These are phyloP conservation scores for Glebionis coronaria DNA, from an alignment of 129 eudicot genomes.

Conservation along the genomic window DNA sequence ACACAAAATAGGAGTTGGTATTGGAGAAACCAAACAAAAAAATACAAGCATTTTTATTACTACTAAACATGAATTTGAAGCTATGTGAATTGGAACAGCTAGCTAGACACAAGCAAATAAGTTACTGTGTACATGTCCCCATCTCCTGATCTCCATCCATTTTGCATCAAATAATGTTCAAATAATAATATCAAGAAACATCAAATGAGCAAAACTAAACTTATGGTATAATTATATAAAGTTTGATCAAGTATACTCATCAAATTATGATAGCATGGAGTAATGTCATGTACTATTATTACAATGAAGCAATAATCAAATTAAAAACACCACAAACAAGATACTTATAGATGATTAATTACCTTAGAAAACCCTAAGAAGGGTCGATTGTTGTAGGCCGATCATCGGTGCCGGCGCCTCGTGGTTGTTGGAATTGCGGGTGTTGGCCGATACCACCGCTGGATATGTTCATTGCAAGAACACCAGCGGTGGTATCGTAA, in stretches of 20 bases:
- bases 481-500: constrained; percentile 45
- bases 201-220: constrained; percentile 13
- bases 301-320: constrained; percentile 32
- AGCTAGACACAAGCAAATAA: background rate
- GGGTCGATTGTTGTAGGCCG: constrained; percentile 61
- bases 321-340: constrained; percentile 14
- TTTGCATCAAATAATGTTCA: constrained; percentile 14
- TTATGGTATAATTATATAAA: constrained; percentile 25
- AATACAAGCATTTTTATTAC: constrained; percentile 13
- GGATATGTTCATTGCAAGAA: constrained; percentile 65
- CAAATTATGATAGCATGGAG: constrained; percentile 24
- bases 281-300: constrained; percentile 26
- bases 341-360: constrained; percentile 22
- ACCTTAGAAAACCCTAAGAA: constrained; percentile 41
- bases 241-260: constrained; percentile 20
- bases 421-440: constrained; percentile 52
- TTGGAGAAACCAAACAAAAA: constrained; percentile 31
- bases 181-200: constrained; percentile 14
- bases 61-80: constrained; percentile 1
- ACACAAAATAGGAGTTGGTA: constrained; percentile 29
- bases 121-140: constrained; percentile 16
- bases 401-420: constrained; percentile 48
- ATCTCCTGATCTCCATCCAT: constrained; percentile 19
- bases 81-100: constrained; percentile 6
- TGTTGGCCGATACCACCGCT: constrained; percentile 48